These are phyloP conservation scores for Nasturtium officinale DNA, from an alignment of 345 rosid genomes.

Conservation along the genomic window DNA sequence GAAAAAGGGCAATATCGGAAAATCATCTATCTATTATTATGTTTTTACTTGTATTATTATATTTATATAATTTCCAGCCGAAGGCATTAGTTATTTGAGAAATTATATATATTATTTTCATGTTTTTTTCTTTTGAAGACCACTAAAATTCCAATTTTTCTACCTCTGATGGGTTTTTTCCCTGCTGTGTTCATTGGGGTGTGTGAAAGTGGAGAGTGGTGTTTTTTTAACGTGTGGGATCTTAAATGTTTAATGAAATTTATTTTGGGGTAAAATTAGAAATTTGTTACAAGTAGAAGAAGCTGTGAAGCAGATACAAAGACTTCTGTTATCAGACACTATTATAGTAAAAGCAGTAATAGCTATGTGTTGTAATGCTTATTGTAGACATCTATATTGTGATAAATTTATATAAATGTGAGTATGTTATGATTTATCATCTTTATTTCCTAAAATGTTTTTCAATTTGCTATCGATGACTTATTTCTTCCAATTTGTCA, in stretches of 20 bases:
- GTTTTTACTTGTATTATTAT: slow-evolving; percentile 1
- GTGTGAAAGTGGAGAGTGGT: slow-evolving; percentile 33
- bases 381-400: slow-evolving; percentile 29
- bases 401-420: slow-evolving; percentile 18
- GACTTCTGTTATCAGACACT: not conserved
- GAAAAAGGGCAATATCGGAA: slow-evolving; percentile 21
- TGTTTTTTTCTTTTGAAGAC: slow-evolving; percentile 9
- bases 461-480: not conserved
- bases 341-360: slow-evolving; percentile 18
- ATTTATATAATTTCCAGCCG: slow-evolving; percentile 28
- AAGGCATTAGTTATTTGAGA: slow-evolving; percentile 33
- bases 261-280: slow-evolving; percentile 30
- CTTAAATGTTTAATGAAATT: slow-evolving; percentile 14
- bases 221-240: slow-evolving; percentile 30
- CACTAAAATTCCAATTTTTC: slow-evolving; percentile 22
- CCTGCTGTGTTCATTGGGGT: slow-evolving; percentile 29
- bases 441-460: not conserved
- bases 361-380: slow-evolving; percentile 24
- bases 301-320: slow-evolving; percentile 20
- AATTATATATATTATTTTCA: slow-evolving; percentile 17
- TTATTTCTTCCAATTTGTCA: not conserved
- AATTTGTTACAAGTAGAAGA: slow-evolving; percentile 34
- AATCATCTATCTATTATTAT: not conserved
- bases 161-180: slow-evolving; percentile 26
- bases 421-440: slow-evolving; percentile 5